Evolutionary conservation across 345 rosid species (phyloP), one percentile per base, ranked within the genome.

Genomic region (Gossypium herbaceum): DNA sequence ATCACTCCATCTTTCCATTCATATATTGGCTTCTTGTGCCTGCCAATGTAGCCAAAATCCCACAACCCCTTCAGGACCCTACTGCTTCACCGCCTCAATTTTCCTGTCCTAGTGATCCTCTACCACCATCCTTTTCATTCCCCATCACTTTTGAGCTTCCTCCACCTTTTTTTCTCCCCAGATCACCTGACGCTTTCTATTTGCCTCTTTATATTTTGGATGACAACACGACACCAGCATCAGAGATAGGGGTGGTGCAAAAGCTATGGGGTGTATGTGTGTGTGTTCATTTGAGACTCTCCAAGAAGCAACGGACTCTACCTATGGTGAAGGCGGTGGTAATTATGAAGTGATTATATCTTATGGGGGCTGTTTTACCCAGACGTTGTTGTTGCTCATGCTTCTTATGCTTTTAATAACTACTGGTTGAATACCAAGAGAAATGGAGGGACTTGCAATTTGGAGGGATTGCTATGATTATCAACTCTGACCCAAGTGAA

Each of bases 381-480:
- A 2, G 85, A 88, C 19, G 84, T 88, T 9, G 77, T 81, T 20
- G 74, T 86, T 75, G 91, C 92, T 51, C 92, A 90, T 48, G 92
- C 92, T 1, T 90, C 94, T 52, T 90, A 79, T 79, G 94, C 92
- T 68, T 84, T 88, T 80, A 88, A 87, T 60, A 83, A 86, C 75
- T 88, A 88, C 69, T 88, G 88, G 92, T 92, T 85, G 67, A 88
- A 84, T 80, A 90, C 73, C 51, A 90, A 88, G 75, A 79, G 88
- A 81, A 75, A 62, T 68, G 92, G 91, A 29, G 89, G 91, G 1
- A 80, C 85, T 79, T 90, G 94, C 73, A 78, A 78, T 67, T 90
- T 43, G 91, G 94, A 44, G 92, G 94, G 52, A 90, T 91, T 17
- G 94, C 94, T 48, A 88, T 90, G 89, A 71, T 90, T 52, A 88